Evolutionary conservation across 2,329 filamentous ascomycete species (phyloP).

Genomic region (Paracamarosporium sp.): DNA sequence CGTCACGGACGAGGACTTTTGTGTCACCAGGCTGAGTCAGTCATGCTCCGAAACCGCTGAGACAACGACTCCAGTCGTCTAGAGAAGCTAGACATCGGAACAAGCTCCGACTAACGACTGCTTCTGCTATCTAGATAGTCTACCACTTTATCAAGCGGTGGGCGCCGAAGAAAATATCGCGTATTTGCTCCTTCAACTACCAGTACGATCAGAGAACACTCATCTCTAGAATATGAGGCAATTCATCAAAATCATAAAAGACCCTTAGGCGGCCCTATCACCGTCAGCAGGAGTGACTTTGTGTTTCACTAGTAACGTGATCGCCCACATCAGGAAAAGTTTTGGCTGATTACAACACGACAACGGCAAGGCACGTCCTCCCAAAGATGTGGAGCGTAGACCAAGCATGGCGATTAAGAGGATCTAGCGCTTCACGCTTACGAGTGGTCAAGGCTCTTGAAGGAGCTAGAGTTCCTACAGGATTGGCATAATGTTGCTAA

Average conservation of each 20-base stretch:
- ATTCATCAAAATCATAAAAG: neutral
- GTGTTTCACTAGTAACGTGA: slow-evolving; percentile 7
- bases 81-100: too few relatives aligned
- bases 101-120: too few relatives aligned
- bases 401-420: slow-evolving; percentile 1
- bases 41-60: neutral
- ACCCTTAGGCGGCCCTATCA: neutral
- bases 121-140: neutral
- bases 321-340: neutral
- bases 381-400: neutral
- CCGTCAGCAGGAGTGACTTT: neutral
- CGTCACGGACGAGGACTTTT: neutral
- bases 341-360: neutral
- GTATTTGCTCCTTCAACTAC: neutral
- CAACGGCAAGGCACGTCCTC: neutral
- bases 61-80: neutral
- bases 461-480: neutral
- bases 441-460: neutral
- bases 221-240: too few relatives aligned
- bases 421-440: slow-evolving; percentile 4
- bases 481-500: neutral
- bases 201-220: neutral
- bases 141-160: neutral
- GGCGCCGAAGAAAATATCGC: neutral
- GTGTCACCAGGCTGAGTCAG: neutral